phyloP scores from a whole-genome alignment of 139 green algal genomes.

The Raphidocelis subcapitata region DNA sequence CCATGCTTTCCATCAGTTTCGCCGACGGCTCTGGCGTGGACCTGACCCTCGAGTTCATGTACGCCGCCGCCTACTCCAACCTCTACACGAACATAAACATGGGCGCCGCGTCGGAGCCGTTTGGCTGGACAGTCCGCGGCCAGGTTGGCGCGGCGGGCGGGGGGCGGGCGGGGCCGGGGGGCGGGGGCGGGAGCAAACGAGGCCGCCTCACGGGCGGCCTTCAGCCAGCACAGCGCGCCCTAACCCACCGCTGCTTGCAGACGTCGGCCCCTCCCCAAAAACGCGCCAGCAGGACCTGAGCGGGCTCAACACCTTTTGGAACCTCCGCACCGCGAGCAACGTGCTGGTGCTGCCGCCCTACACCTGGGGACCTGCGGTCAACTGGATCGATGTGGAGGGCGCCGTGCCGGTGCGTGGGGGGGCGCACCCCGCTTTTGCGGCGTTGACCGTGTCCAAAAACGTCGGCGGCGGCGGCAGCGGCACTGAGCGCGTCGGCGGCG shows the following conservation, averaged over 20 bases:
- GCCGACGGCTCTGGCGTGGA: slow-evolving; percentile 10
- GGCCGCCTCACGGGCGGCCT: no score
- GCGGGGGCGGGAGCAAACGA: no score
- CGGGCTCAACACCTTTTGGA: slow-evolving; percentile 23
- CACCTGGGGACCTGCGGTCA: slow-evolving; percentile 4
- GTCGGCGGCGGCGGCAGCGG: neutral
- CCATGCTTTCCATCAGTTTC: neutral
- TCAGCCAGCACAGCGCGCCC: no score
- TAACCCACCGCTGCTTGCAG: no score
- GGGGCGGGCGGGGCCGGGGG: no score
- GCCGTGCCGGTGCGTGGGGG: neutral
- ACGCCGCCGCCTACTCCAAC: slow-evolving; percentile 15
- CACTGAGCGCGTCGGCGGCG: neutral
- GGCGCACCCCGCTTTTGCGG: no score
- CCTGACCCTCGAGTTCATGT: slow-evolving; percentile 19
- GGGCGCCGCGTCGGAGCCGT: slow-evolving; percentile 4
- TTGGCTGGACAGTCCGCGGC: slow-evolving; percentile 12
- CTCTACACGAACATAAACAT: slow-evolving; percentile 21
- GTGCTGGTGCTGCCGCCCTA: neutral
- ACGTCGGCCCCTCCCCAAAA: no score
- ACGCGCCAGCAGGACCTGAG: slow-evolving; percentile 1
- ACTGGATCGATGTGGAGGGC: slow-evolving; percentile 6
- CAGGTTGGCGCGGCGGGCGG: no score
- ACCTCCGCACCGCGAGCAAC: slow-evolving; percentile 5
- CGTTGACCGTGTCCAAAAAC: no score